Conservation (phyloP, 1,139 yeast species). For the Dujonia santamariae region DNA sequence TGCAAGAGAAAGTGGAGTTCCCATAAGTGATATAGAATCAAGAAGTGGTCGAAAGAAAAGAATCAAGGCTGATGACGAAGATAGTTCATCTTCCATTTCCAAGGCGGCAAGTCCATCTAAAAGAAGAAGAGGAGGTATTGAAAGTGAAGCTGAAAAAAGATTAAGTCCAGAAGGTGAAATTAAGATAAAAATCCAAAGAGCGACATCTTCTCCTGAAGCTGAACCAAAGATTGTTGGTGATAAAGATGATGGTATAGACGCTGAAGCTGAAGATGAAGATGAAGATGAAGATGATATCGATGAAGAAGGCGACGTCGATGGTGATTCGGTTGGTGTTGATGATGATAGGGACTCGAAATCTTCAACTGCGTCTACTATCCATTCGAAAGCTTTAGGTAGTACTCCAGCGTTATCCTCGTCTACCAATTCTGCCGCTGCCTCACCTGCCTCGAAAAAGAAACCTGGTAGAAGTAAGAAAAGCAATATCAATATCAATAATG, state of each 20-base stretch:
- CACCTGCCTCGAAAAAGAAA: slow-evolving; percentile 1
- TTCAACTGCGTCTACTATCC: not conserved
- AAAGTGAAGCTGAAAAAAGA: slow-evolving; percentile 1
- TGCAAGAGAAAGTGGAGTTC: slow-evolving; percentile 42
- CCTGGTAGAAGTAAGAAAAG: slow-evolving; percentile 6
- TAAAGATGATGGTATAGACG: slow-evolving; percentile 4
- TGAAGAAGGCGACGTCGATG: slow-evolving; percentile 3
- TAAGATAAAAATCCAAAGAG: slow-evolving; percentile 9
- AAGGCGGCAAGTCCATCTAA: slow-evolving; percentile 1
- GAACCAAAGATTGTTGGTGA: slow-evolving; percentile 1
- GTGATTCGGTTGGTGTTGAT: slow-evolving; percentile 11
- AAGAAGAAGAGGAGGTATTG: slow-evolving; percentile 4
- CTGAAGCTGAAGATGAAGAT: slow-evolving; percentile 9
- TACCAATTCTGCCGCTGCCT: slow-evolving; percentile 1
- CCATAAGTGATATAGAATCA: slow-evolving; percentile 6
- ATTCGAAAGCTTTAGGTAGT: not conserved
- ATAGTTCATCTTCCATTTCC: slow-evolving; percentile 4
- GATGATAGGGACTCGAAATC: slow-evolving; percentile 1
- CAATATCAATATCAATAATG: slow-evolving; percentile 2
- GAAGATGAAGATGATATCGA: slow-evolving; percentile 5
- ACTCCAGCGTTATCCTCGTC: not conserved
- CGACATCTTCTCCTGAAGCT: slow-evolving; percentile 4
- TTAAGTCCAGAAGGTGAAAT: slow-evolving; percentile 14
- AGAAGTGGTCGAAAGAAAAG: slow-evolving; percentile 3
- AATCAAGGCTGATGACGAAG: slow-evolving; percentile 10